These are phyloP conservation scores for Colletotrichum orbiculare DNA, from an alignment of 2,329 filamentous ascomycete genomes.

Conservation along the genomic window DNA sequence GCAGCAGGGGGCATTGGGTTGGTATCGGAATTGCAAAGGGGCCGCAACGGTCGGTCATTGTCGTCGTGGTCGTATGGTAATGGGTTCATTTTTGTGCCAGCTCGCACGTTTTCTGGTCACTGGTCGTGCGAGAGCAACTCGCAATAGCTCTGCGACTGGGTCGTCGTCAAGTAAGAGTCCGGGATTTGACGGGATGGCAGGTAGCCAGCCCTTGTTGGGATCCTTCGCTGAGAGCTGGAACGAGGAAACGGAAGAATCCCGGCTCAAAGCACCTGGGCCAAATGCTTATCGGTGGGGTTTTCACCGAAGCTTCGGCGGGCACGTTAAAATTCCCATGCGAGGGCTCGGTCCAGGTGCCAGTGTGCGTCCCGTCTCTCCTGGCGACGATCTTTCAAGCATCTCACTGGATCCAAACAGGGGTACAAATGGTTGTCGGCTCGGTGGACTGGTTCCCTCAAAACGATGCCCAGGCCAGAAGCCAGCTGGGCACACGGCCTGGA, in stretches of 20 bases:
- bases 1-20: neutral
- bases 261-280: conserved; percentile 9
- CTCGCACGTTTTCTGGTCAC: conserved; percentile 11
- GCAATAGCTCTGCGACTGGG: conserved; percentile 25
- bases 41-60: conserved; percentile 17
- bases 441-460: conserved; percentile 18
- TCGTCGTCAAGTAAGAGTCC: conserved; percentile 15
- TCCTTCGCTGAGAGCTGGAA: conserved; percentile 29
- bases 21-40: conserved; percentile 17
- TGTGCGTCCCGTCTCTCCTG: conserved; percentile 30
- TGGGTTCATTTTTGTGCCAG: conserved; percentile 22
- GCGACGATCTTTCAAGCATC: conserved; percentile 31
- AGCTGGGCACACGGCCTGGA: conserved; percentile 20
- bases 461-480: conserved; percentile 23
- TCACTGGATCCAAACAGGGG: conserved; percentile 19
- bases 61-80: conserved; percentile 26
- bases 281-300: conserved; percentile 27
- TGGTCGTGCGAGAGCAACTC: neutral
- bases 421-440: conserved; percentile 12
- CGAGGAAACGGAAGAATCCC: conserved; percentile 16
- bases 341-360: conserved; percentile 28
- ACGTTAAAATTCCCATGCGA: conserved; percentile 4
- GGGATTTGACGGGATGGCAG: conserved; percentile 16
- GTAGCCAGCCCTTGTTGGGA: neutral
- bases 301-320: conserved; percentile 13